Evolutionary conservation across 805 yeast genomes (phyloP).

Genomic region (Lachancea cidri): DNA sequence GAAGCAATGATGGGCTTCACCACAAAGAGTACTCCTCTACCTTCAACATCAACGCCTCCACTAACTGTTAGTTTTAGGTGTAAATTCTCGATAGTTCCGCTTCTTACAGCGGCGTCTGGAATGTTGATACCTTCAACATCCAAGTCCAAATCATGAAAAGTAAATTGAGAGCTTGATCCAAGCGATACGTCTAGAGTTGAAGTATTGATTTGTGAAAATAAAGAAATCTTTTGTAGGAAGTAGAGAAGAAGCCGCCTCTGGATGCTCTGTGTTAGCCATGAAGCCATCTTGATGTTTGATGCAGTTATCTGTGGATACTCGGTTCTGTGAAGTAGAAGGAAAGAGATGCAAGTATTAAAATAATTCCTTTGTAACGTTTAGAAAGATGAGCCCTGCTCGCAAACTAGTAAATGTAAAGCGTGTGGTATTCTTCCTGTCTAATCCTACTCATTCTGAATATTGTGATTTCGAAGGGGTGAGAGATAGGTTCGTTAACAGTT

Average conservation of each 20-base stretch:
- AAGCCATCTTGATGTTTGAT: constrained; percentile 21
- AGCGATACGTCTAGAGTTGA: constrained; percentile 78
- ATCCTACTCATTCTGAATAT: no score
- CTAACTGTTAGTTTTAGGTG: constrained; percentile 58
- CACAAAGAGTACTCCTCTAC: constrained; percentile 47
- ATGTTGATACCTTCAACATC: constrained; percentile 65
- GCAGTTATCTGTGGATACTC: background rate
- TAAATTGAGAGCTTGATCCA: constrained; percentile 48
- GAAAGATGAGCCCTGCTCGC: no score
- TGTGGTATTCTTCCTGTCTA: no score
- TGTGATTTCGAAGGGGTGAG: no score
- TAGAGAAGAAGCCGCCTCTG: constrained; percentile 78
- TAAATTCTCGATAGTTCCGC: constrained; percentile 53
- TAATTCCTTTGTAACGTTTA: no score
- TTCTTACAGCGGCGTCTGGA: constrained; percentile 59
- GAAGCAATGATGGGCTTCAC: constrained; percentile 14
- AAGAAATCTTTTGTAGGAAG: constrained; percentile 71
- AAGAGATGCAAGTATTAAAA: no score
- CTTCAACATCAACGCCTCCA: constrained; percentile 64
- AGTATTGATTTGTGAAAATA: constrained; percentile 77
- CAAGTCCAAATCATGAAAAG: constrained; percentile 56
- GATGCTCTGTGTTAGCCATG: constrained; percentile 80
- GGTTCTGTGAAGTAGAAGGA: background rate
- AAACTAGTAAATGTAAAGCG: no score
- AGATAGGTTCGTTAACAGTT: no score